phyloP scores from a whole-genome alignment of 148 eudicot genomes.

The Pharnaceum exiguum region DNA sequence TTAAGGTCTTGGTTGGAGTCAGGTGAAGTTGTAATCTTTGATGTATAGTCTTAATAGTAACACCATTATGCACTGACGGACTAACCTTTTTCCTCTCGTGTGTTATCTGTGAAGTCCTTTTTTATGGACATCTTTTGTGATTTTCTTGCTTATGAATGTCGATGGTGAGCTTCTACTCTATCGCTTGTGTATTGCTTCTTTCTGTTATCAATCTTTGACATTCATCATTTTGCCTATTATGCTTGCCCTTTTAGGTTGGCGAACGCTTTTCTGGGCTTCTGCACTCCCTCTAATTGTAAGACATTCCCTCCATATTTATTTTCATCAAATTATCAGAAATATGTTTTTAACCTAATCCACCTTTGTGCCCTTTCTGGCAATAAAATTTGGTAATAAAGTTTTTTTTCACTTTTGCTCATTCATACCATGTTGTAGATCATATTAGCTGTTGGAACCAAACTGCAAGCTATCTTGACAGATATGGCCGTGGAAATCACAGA shows the following conservation, averaged over 20 bases:
- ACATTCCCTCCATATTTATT: background rate
- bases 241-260: slow-evolving; percentile 54
- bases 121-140: slow-evolving; percentile 75
- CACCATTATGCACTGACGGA: background rate
- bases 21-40: slow-evolving; percentile 38
- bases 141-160: slow-evolving; percentile 77
- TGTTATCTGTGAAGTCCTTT: slow-evolving; percentile 51
- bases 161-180: slow-evolving; percentile 39
- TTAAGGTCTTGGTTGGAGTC: slow-evolving; percentile 72
- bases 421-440: slow-evolving; percentile 58
- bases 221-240: background rate
- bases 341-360: background rate
- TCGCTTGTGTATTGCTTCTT: background rate
- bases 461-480: slow-evolving; percentile 67
- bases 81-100: background rate
- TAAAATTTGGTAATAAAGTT: too few relatives aligned
- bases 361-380: too few relatives aligned
- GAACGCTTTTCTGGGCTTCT: slow-evolving; percentile 67
- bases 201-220: background rate
- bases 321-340: background rate
- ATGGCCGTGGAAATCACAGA: slow-evolving; percentile 89
- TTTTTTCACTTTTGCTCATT: too few relatives aligned
- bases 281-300: slow-evolving; percentile 71
- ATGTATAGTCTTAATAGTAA: background rate
- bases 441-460: slow-evolving; percentile 90